Conservation (phyloP, 176 grass and related monocot species). For the Rhynchospora pubera region DNA sequence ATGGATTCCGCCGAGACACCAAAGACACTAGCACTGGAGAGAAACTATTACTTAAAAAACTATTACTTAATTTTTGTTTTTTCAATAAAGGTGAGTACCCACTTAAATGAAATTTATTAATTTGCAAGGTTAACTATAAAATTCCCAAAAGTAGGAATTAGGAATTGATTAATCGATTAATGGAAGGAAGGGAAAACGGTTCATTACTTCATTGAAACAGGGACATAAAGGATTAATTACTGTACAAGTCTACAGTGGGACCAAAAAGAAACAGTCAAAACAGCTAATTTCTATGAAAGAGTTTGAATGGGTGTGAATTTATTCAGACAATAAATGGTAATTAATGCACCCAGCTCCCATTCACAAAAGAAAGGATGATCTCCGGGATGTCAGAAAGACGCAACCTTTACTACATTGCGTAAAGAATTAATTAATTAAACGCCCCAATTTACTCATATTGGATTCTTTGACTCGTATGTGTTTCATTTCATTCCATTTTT, state of each 20-base stretch:
- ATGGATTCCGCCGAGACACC: conserved; percentile 91
- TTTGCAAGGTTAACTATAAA: not conserved
- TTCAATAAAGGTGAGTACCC: not conserved
- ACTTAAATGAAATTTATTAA: not conserved
- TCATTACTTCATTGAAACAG: not conserved
- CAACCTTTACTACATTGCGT: not conserved
- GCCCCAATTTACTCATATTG: not conserved
- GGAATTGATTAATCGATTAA: not conserved
- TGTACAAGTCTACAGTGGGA: not conserved
- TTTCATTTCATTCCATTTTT: not conserved
- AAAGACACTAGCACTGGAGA: conserved; percentile 62
- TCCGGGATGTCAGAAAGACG: not conserved
- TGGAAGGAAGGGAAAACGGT: not conserved
- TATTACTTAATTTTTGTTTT: not conserved
- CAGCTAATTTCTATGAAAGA: not conserved
- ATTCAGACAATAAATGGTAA: conserved; percentile 8
- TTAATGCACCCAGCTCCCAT: not conserved
- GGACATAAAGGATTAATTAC: not conserved
- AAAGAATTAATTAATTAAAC: conserved; percentile 2
- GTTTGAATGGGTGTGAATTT: conserved; percentile 8
- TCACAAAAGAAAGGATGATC: not conserved
- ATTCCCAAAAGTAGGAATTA: not conserved
- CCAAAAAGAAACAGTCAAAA: conserved; percentile 6
- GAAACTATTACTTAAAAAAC: no score
- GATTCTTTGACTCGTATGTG: not conserved